Conservation (phyloP, 306 rosid species). For the Vigna trinervia region DNA sequence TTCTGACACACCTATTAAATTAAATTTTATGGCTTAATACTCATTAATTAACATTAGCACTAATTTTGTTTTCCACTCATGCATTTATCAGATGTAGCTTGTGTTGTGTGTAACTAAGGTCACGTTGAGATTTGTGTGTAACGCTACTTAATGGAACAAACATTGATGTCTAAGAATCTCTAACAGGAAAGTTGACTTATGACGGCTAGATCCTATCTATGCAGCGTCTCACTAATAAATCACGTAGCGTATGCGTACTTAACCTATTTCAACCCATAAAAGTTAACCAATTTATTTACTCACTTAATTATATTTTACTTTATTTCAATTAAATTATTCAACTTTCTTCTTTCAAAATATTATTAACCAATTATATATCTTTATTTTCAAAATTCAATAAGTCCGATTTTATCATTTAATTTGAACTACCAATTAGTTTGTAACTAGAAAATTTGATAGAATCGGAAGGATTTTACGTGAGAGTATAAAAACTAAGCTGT, state of each 20-base stretch:
- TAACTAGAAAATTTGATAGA: not conserved
- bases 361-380: not conserved
- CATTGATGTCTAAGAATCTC: not conserved
- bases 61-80: not conserved
- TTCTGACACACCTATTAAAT: not conserved
- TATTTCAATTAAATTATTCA: not conserved
- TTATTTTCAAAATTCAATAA: not conserved
- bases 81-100: not conserved
- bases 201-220: slow-evolving; percentile 13
- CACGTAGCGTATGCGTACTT: not conserved
- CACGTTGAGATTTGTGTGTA: not conserved
- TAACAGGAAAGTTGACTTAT: slow-evolving; percentile 5
- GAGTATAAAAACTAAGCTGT: not conserved
- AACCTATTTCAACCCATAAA: no score
- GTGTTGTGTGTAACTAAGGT: not conserved
- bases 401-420: not conserved
- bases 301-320: not conserved
- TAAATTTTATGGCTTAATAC: not conserved
- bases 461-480: not conserved
- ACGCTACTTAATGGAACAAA: not conserved
- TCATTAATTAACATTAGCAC: not conserved
- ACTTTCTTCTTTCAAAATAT: not conserved
- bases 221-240: slow-evolving; percentile 14
- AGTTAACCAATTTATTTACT: not conserved
- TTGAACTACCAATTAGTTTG: not conserved